Conservation (phyloP, 192 early-diverging fungal genomes). For the Pilaira anomala region DNA sequence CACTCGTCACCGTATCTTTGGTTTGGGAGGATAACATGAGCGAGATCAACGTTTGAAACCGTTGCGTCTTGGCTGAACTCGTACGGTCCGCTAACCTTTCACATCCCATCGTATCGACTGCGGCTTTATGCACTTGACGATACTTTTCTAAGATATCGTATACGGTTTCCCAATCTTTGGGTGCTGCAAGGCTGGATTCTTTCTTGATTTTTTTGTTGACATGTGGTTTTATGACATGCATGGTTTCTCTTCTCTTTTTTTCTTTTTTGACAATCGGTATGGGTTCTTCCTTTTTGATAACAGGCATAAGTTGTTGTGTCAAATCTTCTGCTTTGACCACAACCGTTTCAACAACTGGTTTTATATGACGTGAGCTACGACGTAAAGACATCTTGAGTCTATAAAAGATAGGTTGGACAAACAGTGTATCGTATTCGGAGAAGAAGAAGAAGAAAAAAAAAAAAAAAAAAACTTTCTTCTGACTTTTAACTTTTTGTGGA, state of each 20-base stretch:
- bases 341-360: neutral
- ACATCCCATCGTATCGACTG: slow-evolving; percentile 91
- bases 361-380: neutral
- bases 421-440: no score
- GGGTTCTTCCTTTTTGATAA: neutral
- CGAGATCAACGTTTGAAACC: slow-evolving; percentile 82
- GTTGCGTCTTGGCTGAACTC: slow-evolving; percentile 33
- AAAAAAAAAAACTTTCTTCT: no score
- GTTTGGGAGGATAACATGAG: slow-evolving; percentile 93
- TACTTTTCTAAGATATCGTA: slow-evolving; percentile 66
- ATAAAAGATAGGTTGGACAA: no score
- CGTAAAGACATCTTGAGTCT: slow-evolving; percentile 15
- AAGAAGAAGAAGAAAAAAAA: no score
- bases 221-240: no score
- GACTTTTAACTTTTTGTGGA: no score
- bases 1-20: slow-evolving; percentile 84
- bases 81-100: slow-evolving; percentile 58
- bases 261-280: neutral
- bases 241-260: neutral
- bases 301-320: neutral
- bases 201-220: no score
- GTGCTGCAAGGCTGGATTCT: no score
- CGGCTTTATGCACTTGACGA: slow-evolving; percentile 61
- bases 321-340: no score
- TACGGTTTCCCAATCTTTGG: slow-evolving; percentile 61